Evolutionary conservation across 2,329 filamentous ascomycete species (phyloP).

Genomic region (Fusarium nisikadoi): DNA sequence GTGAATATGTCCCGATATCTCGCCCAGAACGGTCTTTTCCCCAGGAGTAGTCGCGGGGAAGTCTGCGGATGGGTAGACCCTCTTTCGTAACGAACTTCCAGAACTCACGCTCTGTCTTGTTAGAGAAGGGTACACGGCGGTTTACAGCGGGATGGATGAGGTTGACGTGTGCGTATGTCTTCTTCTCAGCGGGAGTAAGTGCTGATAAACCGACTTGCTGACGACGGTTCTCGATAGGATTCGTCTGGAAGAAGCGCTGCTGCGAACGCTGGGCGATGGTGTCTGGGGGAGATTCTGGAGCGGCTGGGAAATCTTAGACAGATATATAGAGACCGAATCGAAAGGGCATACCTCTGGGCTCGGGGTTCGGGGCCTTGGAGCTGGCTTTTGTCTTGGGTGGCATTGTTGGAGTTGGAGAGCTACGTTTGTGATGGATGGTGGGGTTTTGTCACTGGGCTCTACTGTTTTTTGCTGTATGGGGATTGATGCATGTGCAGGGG

Average conservation of each 20-base stretch:
- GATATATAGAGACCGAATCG: not conserved
- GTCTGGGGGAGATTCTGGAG: constrained; percentile 50
- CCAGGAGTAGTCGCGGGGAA: constrained; percentile 57
- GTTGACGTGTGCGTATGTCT: constrained; percentile 59
- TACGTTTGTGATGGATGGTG: constrained; percentile 43
- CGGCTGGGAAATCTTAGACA: constrained; percentile 24
- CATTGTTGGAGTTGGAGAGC: constrained; percentile 46
- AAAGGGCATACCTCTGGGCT: constrained; percentile 31
- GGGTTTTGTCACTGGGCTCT: constrained; percentile 34
- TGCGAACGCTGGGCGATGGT: constrained; percentile 62
- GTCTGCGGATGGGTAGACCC: constrained; percentile 59
- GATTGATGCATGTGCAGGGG: constrained; percentile 12
- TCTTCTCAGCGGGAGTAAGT: constrained; percentile 60
- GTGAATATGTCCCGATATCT: constrained; percentile 59
- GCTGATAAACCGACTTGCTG: constrained; percentile 57
- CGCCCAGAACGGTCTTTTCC: constrained; percentile 62
- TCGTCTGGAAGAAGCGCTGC: constrained; percentile 61
- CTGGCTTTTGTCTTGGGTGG: constrained; percentile 52
- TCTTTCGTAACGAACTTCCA: constrained; percentile 67
- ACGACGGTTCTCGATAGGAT: constrained; percentile 59
- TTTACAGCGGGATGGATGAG: constrained; percentile 57
- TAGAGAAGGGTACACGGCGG: constrained; percentile 49
- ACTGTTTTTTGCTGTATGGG: constrained; percentile 35
- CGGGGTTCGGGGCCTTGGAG: constrained; percentile 45
- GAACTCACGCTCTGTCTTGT: constrained; percentile 66